Evolutionary conservation across 371 early-diverging fungal genomes (phyloP).

Genomic region (Nematocida parisii): DNA sequence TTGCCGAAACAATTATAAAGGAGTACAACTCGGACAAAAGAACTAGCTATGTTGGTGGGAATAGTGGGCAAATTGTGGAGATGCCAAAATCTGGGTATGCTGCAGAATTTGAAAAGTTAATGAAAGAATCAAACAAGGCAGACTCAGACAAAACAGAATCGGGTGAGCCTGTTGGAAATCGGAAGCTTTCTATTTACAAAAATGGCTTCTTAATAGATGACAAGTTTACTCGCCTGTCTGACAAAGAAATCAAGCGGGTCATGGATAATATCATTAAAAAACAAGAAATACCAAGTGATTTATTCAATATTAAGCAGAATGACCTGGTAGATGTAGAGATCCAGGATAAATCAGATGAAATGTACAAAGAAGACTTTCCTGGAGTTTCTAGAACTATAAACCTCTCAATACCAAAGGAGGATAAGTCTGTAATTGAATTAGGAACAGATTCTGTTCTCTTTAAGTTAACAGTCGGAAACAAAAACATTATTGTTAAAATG

Average conservation of each 20-base stretch:
- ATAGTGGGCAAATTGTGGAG: constrained; percentile 50
- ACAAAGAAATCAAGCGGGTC: constrained; percentile 13
- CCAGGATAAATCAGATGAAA: constrained; percentile 23
- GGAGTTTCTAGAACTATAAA: constrained; percentile 19
- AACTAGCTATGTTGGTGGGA: constrained; percentile 47
- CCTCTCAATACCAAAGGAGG: neutral
- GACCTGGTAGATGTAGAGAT: constrained; percentile 57
- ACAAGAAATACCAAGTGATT: constrained; percentile 53
- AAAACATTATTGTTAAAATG: constrained; percentile 44
- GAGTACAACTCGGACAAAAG: constrained; percentile 30
- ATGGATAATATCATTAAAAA: constrained; percentile 46
- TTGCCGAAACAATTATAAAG: constrained; percentile 39
- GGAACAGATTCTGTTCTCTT: constrained; percentile 11
- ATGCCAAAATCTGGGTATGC: constrained; percentile 52
- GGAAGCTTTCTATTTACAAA: constrained; percentile 36
- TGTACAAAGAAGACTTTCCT: constrained; percentile 44
- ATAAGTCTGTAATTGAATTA: constrained; percentile 23
- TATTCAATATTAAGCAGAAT: constrained; percentile 41
- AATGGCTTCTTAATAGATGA: constrained; percentile 54
- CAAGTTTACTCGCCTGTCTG: constrained; percentile 31
- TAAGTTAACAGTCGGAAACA: constrained; percentile 29
- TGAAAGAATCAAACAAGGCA: neutral
- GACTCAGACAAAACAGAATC: neutral
- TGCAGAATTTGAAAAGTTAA: constrained; percentile 39
- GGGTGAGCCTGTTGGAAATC: neutral